phyloP scores from a whole-genome alignment of 768 basidiomycete genomes.

The Auricularia heimuer region DNA sequence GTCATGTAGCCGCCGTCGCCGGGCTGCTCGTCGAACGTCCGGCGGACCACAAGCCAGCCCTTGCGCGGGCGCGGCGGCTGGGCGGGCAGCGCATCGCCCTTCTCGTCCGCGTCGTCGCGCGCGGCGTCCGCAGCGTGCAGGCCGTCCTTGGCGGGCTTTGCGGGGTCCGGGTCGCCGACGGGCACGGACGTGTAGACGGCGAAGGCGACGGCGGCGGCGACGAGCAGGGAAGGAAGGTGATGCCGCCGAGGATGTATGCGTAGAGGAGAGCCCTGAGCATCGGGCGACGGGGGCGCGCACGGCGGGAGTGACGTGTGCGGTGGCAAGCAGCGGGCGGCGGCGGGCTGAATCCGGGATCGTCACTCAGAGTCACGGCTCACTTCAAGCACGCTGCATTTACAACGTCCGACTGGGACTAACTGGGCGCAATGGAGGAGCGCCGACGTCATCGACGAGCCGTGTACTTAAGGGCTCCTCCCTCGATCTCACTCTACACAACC shows the following conservation, averaged over 20 bases:
- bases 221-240: constrained; percentile 82
- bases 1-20: constrained; percentile 63
- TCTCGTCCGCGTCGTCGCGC: constrained; percentile 16
- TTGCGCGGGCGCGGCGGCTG: constrained; percentile 59
- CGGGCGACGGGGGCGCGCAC: not conserved
- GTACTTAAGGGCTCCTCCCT: too few species aligned
- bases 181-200: constrained; percentile 80
- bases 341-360: too few species aligned
- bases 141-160: constrained; percentile 26
- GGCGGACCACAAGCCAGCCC: constrained; percentile 76
- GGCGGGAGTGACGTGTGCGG: not conserved
- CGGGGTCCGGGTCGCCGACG: constrained; percentile 44
- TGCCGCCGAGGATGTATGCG: constrained; percentile 80
- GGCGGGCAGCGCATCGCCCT: constrained; percentile 27
- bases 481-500: not conserved
- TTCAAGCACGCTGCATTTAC: too few species aligned
- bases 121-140: constrained; percentile 2
- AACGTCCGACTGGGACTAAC: too few species aligned
- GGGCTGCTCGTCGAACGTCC: constrained; percentile 60
- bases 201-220: constrained; percentile 47
- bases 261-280: constrained; percentile 57
- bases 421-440: too few species aligned
- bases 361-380: too few species aligned
- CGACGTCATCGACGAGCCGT: too few species aligned
- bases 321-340: not conserved